Evolutionary conservation across 495 filamentous ascomycete species (phyloP), one percentile per base, ranked within the genome.

Genomic region (Penicillium angulare): DNA sequence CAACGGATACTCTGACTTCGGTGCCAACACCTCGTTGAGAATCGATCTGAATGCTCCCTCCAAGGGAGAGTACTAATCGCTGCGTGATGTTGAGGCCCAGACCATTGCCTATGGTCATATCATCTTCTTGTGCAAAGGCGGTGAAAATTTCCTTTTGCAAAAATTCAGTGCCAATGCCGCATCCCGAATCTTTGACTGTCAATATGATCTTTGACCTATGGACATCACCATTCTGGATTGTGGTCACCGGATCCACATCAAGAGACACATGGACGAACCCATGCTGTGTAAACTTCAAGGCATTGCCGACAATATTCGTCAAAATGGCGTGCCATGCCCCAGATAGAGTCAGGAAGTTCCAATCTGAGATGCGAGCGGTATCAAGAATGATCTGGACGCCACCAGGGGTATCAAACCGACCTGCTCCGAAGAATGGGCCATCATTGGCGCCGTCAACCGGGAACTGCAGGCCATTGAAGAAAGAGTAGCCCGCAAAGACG

Each of bases 111-210:
- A 75, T 70, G 3, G 78, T 71, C 32, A 86, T 68, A 4, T 68
- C 68, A 45, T 87, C 76, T 60, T 88, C 86, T 49, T 89, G 85
- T 1, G 79, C 75, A 55, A 89, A 89, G 2, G 86, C 81, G 16
- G 77, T 80, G 56, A 82, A 89, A 1, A 88, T 53, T 12, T 77
- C 71, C 26, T 82, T 78, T 10, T 77, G 73, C 21, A 88, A 60
- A 59, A 80, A 89, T n/a, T 84, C 81, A 10, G 77, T 62, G 0
- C 72, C 76, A 43, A 89, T 89, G 7, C 86, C 86, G 17, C 71
- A 76, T 13, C 84, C 84, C 4, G 82, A 82, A 49, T 87, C 84
- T 26, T 70, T 68, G 18, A 86, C 71, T 2, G 65, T 67, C 31
- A 85, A 40, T 1, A 64, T 64, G 22, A 67, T 48, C 42, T 45